Conservation (phyloP, 2,329 filamentous ascomycete species). For the Apiospora hydei region DNA sequence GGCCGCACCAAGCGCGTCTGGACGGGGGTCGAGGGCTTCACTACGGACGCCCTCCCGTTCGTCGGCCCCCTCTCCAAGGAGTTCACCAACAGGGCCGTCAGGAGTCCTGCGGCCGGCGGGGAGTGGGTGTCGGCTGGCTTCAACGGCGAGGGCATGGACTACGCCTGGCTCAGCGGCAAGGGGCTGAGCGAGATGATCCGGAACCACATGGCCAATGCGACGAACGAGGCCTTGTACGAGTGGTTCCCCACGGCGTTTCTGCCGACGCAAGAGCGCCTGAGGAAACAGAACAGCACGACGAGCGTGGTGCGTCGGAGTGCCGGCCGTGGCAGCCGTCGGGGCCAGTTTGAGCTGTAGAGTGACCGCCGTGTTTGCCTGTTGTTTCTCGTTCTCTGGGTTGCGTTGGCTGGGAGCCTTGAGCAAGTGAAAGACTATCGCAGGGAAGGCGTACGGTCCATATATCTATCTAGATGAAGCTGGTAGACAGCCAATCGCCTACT, state of each 20-base stretch:
- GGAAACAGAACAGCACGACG: background rate
- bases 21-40: conserved; percentile 57
- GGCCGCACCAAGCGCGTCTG: conserved; percentile 49
- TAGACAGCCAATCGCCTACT: too few species aligned
- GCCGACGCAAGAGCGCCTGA: background rate
- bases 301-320: background rate
- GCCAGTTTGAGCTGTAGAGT: background rate
- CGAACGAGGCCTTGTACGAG: background rate
- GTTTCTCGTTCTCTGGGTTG: too few species aligned
- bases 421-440: too few species aligned
- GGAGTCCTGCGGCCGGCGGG: background rate
- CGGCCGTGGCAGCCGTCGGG: background rate
- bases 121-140: conserved; percentile 63
- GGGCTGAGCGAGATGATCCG: conserved; percentile 48
- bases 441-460: too few species aligned
- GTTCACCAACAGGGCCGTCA: conserved; percentile 38
- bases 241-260: conserved; percentile 5
- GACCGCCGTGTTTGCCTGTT: background rate
- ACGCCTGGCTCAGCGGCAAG: conserved; percentile 59
- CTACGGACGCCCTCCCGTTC: conserved; percentile 57
- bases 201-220: conserved; percentile 11
- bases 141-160: conserved; percentile 61
- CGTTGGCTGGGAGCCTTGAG: too few species aligned
- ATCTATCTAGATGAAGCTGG: too few species aligned
- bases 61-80: conserved; percentile 52